Conservation (phyloP, 2,329 filamentous ascomycete species). For the Ophiostoma angusticollis region DNA sequence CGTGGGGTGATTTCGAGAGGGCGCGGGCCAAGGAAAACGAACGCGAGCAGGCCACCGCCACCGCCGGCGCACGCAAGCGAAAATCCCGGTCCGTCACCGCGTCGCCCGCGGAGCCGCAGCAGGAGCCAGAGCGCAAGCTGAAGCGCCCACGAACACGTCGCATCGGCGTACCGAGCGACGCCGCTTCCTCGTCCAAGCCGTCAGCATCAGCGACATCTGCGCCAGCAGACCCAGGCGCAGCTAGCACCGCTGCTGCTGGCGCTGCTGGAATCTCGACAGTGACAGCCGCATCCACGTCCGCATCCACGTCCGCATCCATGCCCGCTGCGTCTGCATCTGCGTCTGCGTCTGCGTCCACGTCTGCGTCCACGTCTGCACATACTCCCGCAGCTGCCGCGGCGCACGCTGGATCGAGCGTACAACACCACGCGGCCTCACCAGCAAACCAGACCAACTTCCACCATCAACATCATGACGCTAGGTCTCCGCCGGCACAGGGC, state of each 20-base stretch:
- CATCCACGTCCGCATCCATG: not conserved
- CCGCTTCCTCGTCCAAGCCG: conserved; percentile 23
- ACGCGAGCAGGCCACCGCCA: conserved; percentile 35
- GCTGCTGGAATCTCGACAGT: too few relatives aligned
- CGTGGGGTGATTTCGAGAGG: conserved; percentile 85
- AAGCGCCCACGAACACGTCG: conserved; percentile 77
- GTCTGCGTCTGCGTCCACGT: not conserved
- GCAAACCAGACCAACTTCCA: conserved; percentile 8
- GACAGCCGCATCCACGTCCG: too few relatives aligned
- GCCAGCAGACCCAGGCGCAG: conserved; percentile 5
- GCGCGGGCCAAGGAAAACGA: too few relatives aligned
- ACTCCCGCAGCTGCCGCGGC: not conserved
- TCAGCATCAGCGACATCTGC: conserved; percentile 5
- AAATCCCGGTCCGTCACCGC: conserved; percentile 57
- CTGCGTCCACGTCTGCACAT: not conserved
- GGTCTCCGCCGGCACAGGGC: conserved; percentile 15
- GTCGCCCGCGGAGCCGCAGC: conserved; percentile 54
- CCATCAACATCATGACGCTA: not conserved
- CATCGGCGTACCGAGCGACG: conserved; percentile 37
- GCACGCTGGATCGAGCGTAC: not conserved
- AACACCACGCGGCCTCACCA: conserved; percentile 11
- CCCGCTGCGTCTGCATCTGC: not conserved
- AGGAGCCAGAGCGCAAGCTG: conserved; percentile 67
- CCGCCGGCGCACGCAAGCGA: conserved; percentile 53
- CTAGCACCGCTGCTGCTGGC: too few relatives aligned